Evolutionary conservation across 1,284 basidiomycete genomes (phyloP).

Genomic region (Austroboletus niveus): DNA sequence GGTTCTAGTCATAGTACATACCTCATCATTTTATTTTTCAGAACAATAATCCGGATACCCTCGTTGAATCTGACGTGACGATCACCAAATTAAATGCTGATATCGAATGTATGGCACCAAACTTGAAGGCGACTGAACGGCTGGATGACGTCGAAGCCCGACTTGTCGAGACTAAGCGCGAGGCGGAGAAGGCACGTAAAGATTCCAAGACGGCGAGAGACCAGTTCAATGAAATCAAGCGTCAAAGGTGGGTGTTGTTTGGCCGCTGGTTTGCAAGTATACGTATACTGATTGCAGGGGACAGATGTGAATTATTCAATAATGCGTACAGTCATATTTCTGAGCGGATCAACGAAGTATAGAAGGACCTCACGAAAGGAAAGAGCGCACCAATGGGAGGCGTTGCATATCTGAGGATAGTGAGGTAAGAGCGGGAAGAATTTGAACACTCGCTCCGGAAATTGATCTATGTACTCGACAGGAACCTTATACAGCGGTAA

Average conservation of each 20-base stretch:
- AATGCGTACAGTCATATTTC: conserved; percentile 97
- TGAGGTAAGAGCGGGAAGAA: conserved; percentile 57
- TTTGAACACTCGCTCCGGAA: not conserved
- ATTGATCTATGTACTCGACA: conserved; percentile 32
- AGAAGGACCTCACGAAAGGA: conserved; percentile 97
- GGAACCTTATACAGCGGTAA: conserved; percentile 95
- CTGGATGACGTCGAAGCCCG: conserved; percentile 91
- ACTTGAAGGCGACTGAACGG: conserved; percentile 93
- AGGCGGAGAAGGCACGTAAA: conserved; percentile 75
- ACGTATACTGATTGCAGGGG: not conserved
- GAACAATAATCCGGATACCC: conserved; percentile 67
- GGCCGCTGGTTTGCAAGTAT: not conserved
- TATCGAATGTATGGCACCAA: conserved; percentile 94
- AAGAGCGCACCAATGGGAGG: conserved; percentile 93
- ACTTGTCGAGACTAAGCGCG: conserved; percentile 68
- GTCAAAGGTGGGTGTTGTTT: conserved; percentile 56
- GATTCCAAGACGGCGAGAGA: conserved; percentile 89
- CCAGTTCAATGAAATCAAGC: conserved; percentile 86
- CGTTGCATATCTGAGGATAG: conserved; percentile 95
- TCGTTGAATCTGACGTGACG: conserved; percentile 75
- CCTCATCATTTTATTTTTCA: conserved; percentile 28
- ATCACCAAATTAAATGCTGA: conserved; percentile 76
- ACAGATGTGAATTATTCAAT: conserved; percentile 85
- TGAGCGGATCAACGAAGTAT: conserved; percentile 90
- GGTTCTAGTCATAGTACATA: conserved; percentile 18